Conservation (phyloP, 2,329 filamentous ascomycete genomes). For the Nannizziopsis arthrosporioides region DNA sequence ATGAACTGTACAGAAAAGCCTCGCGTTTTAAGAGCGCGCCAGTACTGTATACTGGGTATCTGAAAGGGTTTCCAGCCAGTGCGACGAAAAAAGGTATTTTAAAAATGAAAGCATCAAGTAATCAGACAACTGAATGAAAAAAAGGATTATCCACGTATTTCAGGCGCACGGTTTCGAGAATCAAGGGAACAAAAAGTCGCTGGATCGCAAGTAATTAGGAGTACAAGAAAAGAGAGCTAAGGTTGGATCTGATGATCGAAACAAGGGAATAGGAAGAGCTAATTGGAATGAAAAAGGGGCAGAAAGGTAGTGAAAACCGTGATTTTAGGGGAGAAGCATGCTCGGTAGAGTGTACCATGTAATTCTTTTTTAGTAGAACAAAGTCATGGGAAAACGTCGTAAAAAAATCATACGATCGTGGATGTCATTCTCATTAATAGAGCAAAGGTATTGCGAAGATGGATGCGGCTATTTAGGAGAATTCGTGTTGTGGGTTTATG, state of each 20-base stretch:
- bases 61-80: conserved; percentile 1
- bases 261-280: background rate
- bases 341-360: background rate
- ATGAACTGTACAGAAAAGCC: background rate
- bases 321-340: background rate
- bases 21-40: background rate
- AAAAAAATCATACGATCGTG: conserved; percentile 11
- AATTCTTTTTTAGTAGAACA: background rate
- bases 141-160: background rate
- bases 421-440: conserved; percentile 13
- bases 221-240: conserved; percentile 1
- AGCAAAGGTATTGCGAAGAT: conserved; percentile 3
- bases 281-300: background rate
- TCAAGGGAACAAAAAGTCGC: background rate
- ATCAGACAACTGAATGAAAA: background rate
- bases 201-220: background rate
- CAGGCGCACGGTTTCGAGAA: too few species aligned
- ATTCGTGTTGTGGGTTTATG: background rate
- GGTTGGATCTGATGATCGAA: background rate
- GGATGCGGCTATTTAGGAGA: background rate
- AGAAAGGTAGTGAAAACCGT: background rate
- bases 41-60: background rate
- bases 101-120: background rate
- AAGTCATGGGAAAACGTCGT: conserved; percentile 4
- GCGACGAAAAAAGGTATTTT: background rate